Percentiles rank a stretch among this genome's conserved stretches.
Evolutionary conservation across 225 moss, liverwort and hornwort genomes (phyloP).

Genomic region (Neckera pumila): DNA sequence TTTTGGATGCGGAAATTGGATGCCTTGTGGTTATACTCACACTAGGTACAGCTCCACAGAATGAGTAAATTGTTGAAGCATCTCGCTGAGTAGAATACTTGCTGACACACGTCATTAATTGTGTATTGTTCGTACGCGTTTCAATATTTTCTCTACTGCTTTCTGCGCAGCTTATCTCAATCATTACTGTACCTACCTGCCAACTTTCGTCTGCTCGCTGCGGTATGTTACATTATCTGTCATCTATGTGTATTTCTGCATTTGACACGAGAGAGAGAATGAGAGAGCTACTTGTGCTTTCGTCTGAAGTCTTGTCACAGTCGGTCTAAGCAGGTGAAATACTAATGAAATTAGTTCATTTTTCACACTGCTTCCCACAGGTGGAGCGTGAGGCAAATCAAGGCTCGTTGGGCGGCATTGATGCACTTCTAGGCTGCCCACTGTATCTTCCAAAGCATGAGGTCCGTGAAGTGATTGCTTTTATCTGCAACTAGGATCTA

Average conservation of each 20-base stretch:
- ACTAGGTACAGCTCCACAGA: neutral
- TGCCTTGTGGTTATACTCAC: neutral
- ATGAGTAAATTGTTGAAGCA: neutral
- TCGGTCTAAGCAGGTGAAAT: neutral
- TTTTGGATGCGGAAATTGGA: neutral
- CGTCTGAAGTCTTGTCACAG: neutral
- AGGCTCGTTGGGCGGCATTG: constrained; percentile 69
- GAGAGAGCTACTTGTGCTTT: neutral
- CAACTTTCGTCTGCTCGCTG: constrained; percentile 62
- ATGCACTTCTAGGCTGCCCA: constrained; percentile 90
- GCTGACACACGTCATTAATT: neutral
- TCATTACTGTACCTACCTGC: constrained; percentile 58
- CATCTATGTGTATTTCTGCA: neutral
- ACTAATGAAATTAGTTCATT: neutral
- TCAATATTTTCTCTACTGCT: neutral
- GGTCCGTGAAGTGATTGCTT: constrained; percentile 15
- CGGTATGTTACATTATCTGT: constrained; percentile 29
- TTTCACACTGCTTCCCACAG: constrained; percentile 14
- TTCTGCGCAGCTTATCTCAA: constrained; percentile 40
- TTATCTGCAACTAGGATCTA: neutral
- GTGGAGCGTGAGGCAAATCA: constrained; percentile 65
- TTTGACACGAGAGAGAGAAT: neutral
- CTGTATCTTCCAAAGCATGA: constrained; percentile 74
- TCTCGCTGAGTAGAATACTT: neutral
- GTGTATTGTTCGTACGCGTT: neutral